Evolutionary conservation across 2,329 filamentous ascomycete species (phyloP), one percentile per base, ranked within the genome.

Genomic region (Coniella lustricola): DNA sequence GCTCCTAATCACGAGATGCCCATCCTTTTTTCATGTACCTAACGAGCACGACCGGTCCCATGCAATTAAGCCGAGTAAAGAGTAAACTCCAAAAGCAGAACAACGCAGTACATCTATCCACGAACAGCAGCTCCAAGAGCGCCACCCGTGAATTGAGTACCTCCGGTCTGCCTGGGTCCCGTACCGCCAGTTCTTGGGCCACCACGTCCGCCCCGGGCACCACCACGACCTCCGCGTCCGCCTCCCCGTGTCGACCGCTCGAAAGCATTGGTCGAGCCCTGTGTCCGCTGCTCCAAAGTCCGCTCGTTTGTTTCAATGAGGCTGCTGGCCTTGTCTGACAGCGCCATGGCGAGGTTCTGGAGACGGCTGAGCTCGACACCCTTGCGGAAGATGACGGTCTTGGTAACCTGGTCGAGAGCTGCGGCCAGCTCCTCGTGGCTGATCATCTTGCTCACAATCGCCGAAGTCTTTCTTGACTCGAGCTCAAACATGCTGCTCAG

Each of bases 371-470:
- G 82, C 77, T 98, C 94, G 55, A 98, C 93, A 51, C 93, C 94
- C 83, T 98, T 97, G 70, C 93, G 86, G 87, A 98, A 98, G 73
- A 97, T 93, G 70, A 98, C 89, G 44, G 89, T 94, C 58, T 87
- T 84, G 62, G 94, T 96, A 71, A 98, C 91, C 72, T 98, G 93
- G 74, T 98, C 94, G 22, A 98, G 82, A 33, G 93, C 94, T 37
- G 93, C 93, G 9, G 87, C 88, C 43, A 98, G 84, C 70, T 98
- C 93, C 71, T 98, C 93, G 74, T 98, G 93, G 62, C 90, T 95
- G 68, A 98, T 97, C 93, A 98, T 98, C 76, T 95, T 95, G 78
- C 89, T 95, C 62, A 98, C 83, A 48, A 98, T 84, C 32, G 93
- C 90, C n/a, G 87, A 77, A 44, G 96, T 90, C 79, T 97, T 97